Evolutionary conservation across 176 grass and related monocot species (phyloP).

Genomic region (Triticum urartu): DNA sequence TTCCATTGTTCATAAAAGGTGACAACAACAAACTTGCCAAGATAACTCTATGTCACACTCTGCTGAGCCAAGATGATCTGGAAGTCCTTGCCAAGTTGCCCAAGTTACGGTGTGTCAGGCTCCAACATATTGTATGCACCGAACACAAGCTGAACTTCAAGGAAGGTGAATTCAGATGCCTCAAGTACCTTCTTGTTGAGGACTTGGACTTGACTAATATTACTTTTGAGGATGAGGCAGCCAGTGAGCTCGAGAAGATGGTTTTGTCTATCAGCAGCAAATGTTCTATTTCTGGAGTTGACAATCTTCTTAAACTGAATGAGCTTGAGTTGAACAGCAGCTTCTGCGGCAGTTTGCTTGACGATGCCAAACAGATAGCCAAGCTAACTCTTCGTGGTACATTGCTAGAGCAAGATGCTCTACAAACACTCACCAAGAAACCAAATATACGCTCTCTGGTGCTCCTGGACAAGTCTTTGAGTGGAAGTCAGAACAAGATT

Average conservation of each 20-base stretch:
- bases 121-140: not conserved
- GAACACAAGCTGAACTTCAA: not conserved
- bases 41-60: constrained; percentile 12
- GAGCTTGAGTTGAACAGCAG: not conserved
- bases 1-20: not conserved
- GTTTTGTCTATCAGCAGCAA: too few species aligned
- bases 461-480: not conserved
- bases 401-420: not conserved
- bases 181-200: constrained; percentile 19
- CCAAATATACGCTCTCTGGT: not conserved
- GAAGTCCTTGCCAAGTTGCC: not conserved
- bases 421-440: not conserved
- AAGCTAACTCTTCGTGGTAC: not conserved
- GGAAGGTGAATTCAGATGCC: not conserved
- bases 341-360: not conserved
- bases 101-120: not conserved
- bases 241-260: too few species aligned
- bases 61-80: not conserved
- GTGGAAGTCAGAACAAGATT: not conserved
- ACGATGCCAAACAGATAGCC: not conserved
- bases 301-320: not conserved
- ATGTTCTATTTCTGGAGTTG: too few species aligned
- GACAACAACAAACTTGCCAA: not conserved
- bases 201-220: not conserved
- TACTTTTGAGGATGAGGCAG: too few species aligned